phyloP scores from a whole-genome alignment of 371 early-diverging fungal genomes.

The Mucor ambiguus region DNA sequence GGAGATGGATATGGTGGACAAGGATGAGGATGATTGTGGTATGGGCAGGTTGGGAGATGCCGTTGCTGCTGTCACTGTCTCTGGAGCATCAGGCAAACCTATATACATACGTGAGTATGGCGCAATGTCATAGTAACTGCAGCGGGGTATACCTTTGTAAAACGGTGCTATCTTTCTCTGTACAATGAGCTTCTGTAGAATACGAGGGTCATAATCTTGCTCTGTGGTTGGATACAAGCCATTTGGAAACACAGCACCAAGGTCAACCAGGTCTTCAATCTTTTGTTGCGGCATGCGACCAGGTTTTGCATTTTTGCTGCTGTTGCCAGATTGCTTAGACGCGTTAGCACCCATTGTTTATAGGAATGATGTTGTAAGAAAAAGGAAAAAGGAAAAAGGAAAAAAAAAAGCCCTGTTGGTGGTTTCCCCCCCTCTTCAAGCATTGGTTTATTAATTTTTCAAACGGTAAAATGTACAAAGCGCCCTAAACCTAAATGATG shows the following conservation, averaged over 20 bases:
- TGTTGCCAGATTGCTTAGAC: constrained; percentile 17
- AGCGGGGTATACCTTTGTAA: constrained; percentile 68
- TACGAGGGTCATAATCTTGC: constrained; percentile 79
- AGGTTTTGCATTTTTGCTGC: neutral
- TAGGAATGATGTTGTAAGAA: neutral
- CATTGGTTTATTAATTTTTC: constrained; percentile 11
- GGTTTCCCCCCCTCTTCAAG: neutral
- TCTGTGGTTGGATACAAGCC: constrained; percentile 71
- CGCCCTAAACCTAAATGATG: neutral
- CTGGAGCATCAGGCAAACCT: constrained; percentile 47
- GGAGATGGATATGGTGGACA: neutral
- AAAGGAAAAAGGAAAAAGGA: neutral
- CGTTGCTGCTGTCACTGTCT: constrained; percentile 27
- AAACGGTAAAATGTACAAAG: constrained; percentile 3
- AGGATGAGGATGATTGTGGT: constrained; percentile 30
- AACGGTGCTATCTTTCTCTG: constrained; percentile 85
- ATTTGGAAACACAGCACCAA: constrained; percentile 71
- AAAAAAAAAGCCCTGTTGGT: constrained; percentile 3
- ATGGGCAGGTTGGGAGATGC: constrained; percentile 12
- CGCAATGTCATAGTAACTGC: neutral
- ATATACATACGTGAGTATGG: neutral
- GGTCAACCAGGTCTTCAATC: constrained; percentile 66
- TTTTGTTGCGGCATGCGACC: constrained; percentile 32
- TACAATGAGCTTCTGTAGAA: constrained; percentile 77
- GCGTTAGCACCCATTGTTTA: constrained; percentile 27